Base-by-base conservation (phyloP, 148 eudicot genomes). In the Cornus controversa region DNA sequence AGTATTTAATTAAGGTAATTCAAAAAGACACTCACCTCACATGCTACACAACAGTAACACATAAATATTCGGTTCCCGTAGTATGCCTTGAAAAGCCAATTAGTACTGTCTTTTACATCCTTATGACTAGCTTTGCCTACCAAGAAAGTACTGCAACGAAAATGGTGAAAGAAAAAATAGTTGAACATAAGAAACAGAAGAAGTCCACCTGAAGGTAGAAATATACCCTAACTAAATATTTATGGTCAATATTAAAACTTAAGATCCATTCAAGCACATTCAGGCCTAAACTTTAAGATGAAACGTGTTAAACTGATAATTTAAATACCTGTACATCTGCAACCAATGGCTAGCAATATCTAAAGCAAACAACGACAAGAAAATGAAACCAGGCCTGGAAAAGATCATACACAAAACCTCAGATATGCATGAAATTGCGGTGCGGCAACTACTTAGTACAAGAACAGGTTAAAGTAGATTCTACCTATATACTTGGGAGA, bases 301-400 rank as follows among this genome's bases (percentile, higher is more conserved):
- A 77, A 47, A 25, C 29, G 45, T 9, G 28, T 20, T 69, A 42
- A 37, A 20, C 71, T 31, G 53, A 68, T 28, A 66, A 18, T 29
- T 18, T 29, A 72, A 67, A 68, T 92, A 95, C 99, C 99, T 95
- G 85, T 95, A 95, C 99, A 96, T 93, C 81, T 96, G 99, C 76
- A 96, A 85, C 99, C 99, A 96, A 78, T 96, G 99, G 87, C 99
- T 96, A 76, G 86, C 93, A 79, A 96, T 93, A 77, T 96, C 98
- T 82, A 96, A 82, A 69, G 98, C 99, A 79, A 96, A 90, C 89
- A 96, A 84, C 68, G 91, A 90, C 83, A 96, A 79, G 89, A 91
- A 95, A 82, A 86, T 74, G 73, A 95, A 79, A 63, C 98, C 92
- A 77, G 98, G 98, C 87, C 98, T 93, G 92, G 50, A 85, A 40